Base-by-base conservation (phyloP, 805 yeast species). In the Teunomyces kruisii region DNA sequence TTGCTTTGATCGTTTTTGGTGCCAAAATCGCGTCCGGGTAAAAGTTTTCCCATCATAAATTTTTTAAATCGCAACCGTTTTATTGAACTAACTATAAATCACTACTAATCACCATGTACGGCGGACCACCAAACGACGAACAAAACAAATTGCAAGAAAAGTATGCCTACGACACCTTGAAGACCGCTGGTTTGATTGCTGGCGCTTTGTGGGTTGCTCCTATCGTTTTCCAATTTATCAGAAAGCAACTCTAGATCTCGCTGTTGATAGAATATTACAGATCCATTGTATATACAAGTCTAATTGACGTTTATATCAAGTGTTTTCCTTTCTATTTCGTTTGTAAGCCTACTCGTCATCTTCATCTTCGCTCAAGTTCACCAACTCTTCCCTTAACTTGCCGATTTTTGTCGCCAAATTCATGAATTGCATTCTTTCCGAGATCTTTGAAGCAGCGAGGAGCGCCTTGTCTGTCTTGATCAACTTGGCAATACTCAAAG, bases 361-460 rank as follows among this genome's bases (percentile, higher is more conserved):
- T 26, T 46, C 45, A 6, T 50, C 53, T 8, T 56, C 61, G 29
- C 50, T 54, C 45, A 50, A 32, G 26, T 49, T 56, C 32, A 62
- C 52, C 44, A 71, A 57, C 4, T 58, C 65, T 44, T 71, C 75
- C 47, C 76, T 58, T 22, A 71, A 57, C 50, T 61, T 61, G 22
- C 64, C 65, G 43, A 72, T 67, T 48, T 68, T 68, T 31, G 49
- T 55, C 6, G 72, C 72, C 47, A 72, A 62, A 32, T 63, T 67
- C 12, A 55, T 45, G 41, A 61, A 69, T 45, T 64, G 70, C 52
- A 68, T 64, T 47, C 96, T 76, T 57, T 87, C 87, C 0, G 96
- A 89, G 44, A 92, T 87, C 64, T 86, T 86, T 10, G 80, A 71
- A 1, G 97, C 96, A 0, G 97, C 97, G 44, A 75, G 76, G 50